phyloP scores from a whole-genome alignment of 2,329 filamentous ascomycete species.

The Canariomyces notabilis region DNA sequence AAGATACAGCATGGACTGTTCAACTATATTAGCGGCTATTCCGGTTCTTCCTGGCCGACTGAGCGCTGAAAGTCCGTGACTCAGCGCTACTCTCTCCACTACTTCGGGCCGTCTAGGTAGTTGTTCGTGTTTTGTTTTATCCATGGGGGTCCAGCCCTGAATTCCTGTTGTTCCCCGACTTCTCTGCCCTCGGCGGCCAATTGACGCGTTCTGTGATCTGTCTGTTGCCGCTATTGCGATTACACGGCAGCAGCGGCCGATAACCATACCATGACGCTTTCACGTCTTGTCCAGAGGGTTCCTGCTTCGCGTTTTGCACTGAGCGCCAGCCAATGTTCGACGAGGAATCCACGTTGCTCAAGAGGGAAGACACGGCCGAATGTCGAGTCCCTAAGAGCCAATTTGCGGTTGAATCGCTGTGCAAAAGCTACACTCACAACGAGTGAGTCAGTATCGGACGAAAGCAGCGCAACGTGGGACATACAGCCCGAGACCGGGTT shows the following conservation, averaged over 20 bases:
- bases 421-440: neutral
- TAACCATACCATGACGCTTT: constrained; percentile 16
- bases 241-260: neutral
- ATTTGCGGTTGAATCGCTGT: neutral
- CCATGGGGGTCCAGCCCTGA: neutral
- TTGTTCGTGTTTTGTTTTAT: no score
- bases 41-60: neutral
- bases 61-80: constrained; percentile 3
- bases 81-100: constrained; percentile 5
- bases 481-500: constrained; percentile 12
- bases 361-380: no score
- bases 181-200: neutral
- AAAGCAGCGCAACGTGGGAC: neutral
- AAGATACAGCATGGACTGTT: constrained; percentile 1
- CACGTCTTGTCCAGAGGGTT: constrained; percentile 12
- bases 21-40: neutral
- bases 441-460: constrained; percentile 8
- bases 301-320: neutral
- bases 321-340: neutral
- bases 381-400: neutral
- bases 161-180: neutral
- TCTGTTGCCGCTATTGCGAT: no score
- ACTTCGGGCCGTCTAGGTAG: no score
- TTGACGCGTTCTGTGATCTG: no score
- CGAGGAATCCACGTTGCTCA: no score